Conservation (phyloP, 306 rosid genomes). For the Citrullus colocynthis region DNA sequence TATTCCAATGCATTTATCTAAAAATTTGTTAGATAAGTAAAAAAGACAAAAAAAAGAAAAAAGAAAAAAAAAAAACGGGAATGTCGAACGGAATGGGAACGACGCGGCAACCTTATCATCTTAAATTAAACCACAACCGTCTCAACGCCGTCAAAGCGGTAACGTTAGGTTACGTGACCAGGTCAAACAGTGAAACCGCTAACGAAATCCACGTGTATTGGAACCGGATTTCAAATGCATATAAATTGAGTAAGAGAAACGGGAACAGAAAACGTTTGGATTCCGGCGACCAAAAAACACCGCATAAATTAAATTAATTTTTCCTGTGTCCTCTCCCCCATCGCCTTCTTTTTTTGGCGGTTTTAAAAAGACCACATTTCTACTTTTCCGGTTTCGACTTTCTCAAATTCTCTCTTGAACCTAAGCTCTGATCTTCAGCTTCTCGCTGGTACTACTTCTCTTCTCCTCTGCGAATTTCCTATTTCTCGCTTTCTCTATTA, state of each 20-base stretch:
- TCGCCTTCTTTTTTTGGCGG: constrained; percentile 49
- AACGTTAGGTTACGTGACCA: neutral
- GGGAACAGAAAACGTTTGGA: neutral
- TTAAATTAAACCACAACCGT: neutral
- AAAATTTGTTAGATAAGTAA: neutral
- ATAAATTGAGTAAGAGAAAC: constrained; percentile 13
- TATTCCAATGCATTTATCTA: neutral
- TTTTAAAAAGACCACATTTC: constrained; percentile 17
- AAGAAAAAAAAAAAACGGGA: neutral
- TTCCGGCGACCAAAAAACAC: constrained; percentile 30
- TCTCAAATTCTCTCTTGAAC: constrained; percentile 3
- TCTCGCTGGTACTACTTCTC: neutral
- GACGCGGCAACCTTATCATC: neutral
- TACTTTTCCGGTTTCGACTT: constrained; percentile 33
- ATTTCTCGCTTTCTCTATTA: neutral
- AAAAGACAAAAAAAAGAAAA: too few relatives aligned
- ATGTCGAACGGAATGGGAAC: neutral
- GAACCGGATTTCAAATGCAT: constrained; percentile 27
- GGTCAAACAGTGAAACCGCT: neutral
- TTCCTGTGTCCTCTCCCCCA: constrained; percentile 10
- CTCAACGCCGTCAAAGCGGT: neutral
- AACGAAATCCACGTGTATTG: constrained; percentile 30
- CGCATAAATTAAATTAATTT: neutral
- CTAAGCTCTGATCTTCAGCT: constrained; percentile 35
- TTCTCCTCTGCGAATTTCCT: neutral